These are phyloP conservation scores for Dendrocalamus sinicus DNA, from an alignment of 176 grass and related monocot genomes.

Conservation along the genomic window DNA sequence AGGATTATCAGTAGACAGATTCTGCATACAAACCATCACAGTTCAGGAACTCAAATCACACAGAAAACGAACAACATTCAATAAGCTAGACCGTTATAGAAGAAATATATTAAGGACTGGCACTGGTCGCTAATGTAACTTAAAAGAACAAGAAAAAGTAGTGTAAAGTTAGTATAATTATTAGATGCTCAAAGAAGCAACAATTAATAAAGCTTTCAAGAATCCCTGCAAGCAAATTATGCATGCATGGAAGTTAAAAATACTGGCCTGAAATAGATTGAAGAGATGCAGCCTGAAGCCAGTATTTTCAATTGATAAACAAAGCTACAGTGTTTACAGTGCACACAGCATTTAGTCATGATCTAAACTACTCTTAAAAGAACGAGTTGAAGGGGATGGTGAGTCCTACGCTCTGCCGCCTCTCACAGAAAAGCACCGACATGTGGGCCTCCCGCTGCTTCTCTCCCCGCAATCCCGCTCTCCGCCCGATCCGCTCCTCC, in stretches of 20 bases:
- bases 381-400: too few relatives aligned
- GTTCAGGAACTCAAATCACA: neutral
- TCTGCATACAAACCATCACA: constrained; percentile 35
- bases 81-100: neutral
- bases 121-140: neutral
- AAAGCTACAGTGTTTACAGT: neutral
- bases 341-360: constrained; percentile 6
- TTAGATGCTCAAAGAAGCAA: constrained; percentile 4
- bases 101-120: constrained; percentile 7
- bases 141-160: neutral
- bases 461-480: too few relatives aligned
- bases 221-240: neutral
- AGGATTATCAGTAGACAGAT: constrained; percentile 24
- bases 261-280: neutral
- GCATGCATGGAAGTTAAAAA: neutral
- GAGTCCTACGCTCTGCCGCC: too few relatives aligned
- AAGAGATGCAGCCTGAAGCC: neutral
- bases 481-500: too few relatives aligned
- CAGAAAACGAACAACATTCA: constrained; percentile 20
- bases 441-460: too few relatives aligned
- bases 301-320: neutral
- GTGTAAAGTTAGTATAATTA: neutral
- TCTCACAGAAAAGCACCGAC: too few relatives aligned
- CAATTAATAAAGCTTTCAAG: neutral
- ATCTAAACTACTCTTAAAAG: too few relatives aligned